A percentile compares a stretch with the other conserved stretches of the same genome.
Evolutionary conservation across 148 eudicot species (phyloP).

Genomic region (Mesembryanthemum crystallinum): DNA sequence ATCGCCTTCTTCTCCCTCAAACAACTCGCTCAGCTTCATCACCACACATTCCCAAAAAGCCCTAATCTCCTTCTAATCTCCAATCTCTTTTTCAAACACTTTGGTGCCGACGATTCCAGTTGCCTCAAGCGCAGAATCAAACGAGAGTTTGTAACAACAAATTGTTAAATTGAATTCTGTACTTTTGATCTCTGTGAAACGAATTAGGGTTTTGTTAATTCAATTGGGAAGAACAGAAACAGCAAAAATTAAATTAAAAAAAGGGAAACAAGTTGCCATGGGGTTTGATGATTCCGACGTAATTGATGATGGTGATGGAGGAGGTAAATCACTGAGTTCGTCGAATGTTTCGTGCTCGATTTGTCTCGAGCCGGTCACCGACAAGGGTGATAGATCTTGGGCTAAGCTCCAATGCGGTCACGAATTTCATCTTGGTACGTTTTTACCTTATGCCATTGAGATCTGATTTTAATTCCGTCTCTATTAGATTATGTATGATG

Average conservation of each 20-base stretch:
- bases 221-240: not conserved
- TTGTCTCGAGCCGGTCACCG: constrained; percentile 70
- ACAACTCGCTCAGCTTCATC: constrained; percentile 10
- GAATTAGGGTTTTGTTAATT: constrained; percentile 28
- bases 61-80: not conserved
- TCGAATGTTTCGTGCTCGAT: constrained; percentile 67
- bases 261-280: constrained; percentile 28
- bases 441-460: not conserved
- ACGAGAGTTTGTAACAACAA: not conserved
- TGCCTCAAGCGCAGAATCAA: not conserved
- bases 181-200: not conserved
- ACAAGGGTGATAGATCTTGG: constrained; percentile 76
- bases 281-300: constrained; percentile 58
- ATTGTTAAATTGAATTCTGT: not conserved
- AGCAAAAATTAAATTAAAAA: not conserved
- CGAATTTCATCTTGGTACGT: constrained; percentile 85
- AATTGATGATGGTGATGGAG: constrained; percentile 38
- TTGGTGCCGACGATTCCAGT: too few species aligned
- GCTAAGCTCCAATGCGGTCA: constrained; percentile 95
- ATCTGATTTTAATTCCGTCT: not conserved
- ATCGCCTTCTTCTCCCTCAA: not conserved
- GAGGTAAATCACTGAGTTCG: constrained; percentile 32
- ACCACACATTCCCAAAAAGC: constrained; percentile 21
- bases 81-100: too few species aligned
- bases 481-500: not conserved